Percentiles rank a stretch among this genome's conserved stretches.
Conservation (phyloP, 768 basidiomycete species). For the Trametes sanguinea region DNA sequence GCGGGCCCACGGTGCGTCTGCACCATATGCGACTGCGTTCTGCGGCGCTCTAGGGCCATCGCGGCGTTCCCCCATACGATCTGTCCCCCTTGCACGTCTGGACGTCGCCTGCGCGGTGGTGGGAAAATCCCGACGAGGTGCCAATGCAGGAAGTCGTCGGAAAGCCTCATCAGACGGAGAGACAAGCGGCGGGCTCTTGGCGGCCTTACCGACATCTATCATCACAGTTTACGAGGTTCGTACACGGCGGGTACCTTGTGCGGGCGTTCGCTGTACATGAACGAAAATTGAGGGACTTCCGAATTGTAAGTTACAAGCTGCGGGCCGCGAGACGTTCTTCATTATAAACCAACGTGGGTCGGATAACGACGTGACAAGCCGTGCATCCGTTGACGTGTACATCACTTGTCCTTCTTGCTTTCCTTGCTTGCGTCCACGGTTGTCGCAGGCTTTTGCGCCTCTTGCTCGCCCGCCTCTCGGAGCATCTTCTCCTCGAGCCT, state of each 20-base stretch:
- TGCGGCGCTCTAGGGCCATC: conserved; percentile 11
- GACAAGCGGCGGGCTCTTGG: neutral
- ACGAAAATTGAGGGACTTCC: neutral
- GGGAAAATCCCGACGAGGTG: neutral
- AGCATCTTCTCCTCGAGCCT: conserved; percentile 44
- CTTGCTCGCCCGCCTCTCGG: conserved; percentile 27
- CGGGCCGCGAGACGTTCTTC: neutral
- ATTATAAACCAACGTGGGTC: neutral
- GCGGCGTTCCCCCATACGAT: neutral
- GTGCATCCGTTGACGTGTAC: neutral
- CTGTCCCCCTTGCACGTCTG: neutral
- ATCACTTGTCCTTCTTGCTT: conserved; percentile 32
- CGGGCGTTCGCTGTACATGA: neutral
- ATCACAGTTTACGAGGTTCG: neutral
- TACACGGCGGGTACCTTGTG: conserved; percentile 3
- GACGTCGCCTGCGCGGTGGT: neutral
- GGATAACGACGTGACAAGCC: neutral
- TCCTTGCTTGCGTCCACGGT: conserved; percentile 19
- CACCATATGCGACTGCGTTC: conserved; percentile 11
- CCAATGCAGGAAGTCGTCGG: conserved; percentile 1
- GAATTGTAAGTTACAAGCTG: neutral
- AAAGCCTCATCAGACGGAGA: conserved; percentile 7
- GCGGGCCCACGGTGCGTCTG: conserved; percentile 5
- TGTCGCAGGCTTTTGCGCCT: conserved; percentile 18
- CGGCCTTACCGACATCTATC: conserved; percentile 11